Base-by-base conservation (phyloP, 2,329 filamentous ascomycete species). In the Aureobasidium lini region DNA sequence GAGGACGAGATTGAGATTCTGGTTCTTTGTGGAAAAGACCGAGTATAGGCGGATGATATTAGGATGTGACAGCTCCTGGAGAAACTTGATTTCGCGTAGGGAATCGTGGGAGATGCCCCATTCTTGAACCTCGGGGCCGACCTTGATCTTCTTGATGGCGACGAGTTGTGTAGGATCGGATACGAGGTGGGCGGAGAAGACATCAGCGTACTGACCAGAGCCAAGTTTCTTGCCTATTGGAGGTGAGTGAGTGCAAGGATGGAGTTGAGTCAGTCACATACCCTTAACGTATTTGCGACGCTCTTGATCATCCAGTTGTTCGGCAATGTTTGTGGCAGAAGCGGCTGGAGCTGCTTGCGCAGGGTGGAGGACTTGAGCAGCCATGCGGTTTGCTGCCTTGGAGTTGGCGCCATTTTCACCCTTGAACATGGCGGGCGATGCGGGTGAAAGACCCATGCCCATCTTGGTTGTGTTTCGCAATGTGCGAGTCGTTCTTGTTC, bases 151-250 rank as follows among this genome's bases (percentile, higher is more conserved):
- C 74, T 95, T 95, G 78, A 95, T 93, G 67, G 94, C 94, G 63
- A 99, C 89, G 58, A 88, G 83, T 43, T 84, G 82, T 36, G 81
- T 80, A 6, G 90, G 87, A 66, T 94, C 85, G 61, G 76, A 71
- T 63, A 86, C 84, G 47, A 94, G 81, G 73, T 93, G 88, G 56
- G 92, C 94, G 57, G 92, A 84, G 78, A 91, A 96, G 69, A 99
- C 94, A 68, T 95, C 87, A 71, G 94, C 94, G 73, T 99, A 99
- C 64, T 94, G 97, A 77, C 94, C 94, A 75, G 95, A 90, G 72
- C 94, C 94, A 62, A 99, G 84, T 71, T 94, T 94, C 72, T 89
- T 91, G 69, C 90, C 89, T 90, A 65, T 8, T 31, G 23, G 11
- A 16, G 2, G 47, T 61, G 49, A 57, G 48, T n/a, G 16, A 6